Evolutionary conservation across 768 basidiomycete species (phyloP).

Genomic region (Lactarius vividus): DNA sequence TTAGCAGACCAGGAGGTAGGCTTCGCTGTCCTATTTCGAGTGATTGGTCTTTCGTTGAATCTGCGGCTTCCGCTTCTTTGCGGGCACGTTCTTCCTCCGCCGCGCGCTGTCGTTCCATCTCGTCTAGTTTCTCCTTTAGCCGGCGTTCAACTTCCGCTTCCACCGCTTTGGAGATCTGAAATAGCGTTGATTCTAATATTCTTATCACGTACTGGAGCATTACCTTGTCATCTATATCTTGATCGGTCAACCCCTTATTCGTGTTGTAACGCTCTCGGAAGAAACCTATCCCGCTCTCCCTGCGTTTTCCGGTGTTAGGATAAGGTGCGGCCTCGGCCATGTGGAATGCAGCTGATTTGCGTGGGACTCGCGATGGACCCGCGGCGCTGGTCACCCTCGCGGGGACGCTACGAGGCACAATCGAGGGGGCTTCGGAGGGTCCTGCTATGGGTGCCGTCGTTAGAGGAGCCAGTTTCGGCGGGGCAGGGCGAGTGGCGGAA

Average conservation of each 20-base stretch:
- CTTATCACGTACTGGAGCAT: slow-evolving; percentile 27
- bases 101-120: slow-evolving; percentile 33
- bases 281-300: slow-evolving; percentile 24
- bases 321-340: slow-evolving; percentile 21
- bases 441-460: slow-evolving; percentile 10
- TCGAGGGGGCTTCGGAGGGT: slow-evolving; percentile 30
- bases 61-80: slow-evolving; percentile 33
- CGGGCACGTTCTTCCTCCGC: slow-evolving; percentile 27
- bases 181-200: neutral
- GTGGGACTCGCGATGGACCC: slow-evolving; percentile 27
- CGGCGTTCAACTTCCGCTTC: slow-evolving; percentile 73
- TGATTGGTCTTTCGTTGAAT: slow-evolving; percentile 39
- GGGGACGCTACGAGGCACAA: slow-evolving; percentile 21
- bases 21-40: slow-evolving; percentile 19
- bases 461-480: slow-evolving; percentile 43
- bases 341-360: slow-evolving; percentile 20
- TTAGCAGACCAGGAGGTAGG: slow-evolving; percentile 50
- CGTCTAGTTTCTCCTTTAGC: slow-evolving; percentile 62
- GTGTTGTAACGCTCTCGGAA: slow-evolving; percentile 18
- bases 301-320: slow-evolving; percentile 21
- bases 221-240: slow-evolving; percentile 74
- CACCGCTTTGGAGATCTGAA: slow-evolving; percentile 68
- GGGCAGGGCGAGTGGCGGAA: slow-evolving; percentile 52
- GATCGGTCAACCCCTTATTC: slow-evolving; percentile 48
- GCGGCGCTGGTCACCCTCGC: slow-evolving; percentile 1